These are phyloP conservation scores for Lactuca sativa DNA, from an alignment of 129 eudicot species.

Conservation along the genomic window DNA sequence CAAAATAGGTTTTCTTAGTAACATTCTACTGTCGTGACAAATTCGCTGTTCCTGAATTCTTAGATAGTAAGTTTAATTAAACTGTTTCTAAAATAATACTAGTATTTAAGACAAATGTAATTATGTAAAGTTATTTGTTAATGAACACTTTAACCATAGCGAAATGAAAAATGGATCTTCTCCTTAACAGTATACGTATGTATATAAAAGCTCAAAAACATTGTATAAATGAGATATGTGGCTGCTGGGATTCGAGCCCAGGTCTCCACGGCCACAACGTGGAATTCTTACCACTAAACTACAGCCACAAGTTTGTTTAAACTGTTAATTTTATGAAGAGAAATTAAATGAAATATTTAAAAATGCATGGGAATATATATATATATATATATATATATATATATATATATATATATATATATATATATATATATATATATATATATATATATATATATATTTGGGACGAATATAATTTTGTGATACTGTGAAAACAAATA, in stretches of 20 bases:
- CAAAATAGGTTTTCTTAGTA: background rate
- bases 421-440: no score
- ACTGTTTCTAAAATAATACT: background rate
- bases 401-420: no score
- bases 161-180: background rate
- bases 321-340: no score
- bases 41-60: background rate
- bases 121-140: background rate
- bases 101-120: no score
- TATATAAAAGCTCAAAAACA: no score
- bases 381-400: no score
- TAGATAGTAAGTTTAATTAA: background rate
- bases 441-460: no score
- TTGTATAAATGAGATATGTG: constrained; percentile 35
- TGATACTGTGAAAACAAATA: no score
- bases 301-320: constrained; percentile 59
- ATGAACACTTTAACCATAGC: no score
- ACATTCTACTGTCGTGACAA: background rate
- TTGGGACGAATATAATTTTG: no score
- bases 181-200: no score
- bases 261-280: constrained; percentile 99
- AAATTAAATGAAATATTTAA: background rate
- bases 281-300: constrained; percentile 99
- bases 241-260: constrained; percentile 99
- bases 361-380: no score